Evolutionary conservation across 129 eudicot species (phyloP).

Genomic region (Flaveria ramosissima): DNA sequence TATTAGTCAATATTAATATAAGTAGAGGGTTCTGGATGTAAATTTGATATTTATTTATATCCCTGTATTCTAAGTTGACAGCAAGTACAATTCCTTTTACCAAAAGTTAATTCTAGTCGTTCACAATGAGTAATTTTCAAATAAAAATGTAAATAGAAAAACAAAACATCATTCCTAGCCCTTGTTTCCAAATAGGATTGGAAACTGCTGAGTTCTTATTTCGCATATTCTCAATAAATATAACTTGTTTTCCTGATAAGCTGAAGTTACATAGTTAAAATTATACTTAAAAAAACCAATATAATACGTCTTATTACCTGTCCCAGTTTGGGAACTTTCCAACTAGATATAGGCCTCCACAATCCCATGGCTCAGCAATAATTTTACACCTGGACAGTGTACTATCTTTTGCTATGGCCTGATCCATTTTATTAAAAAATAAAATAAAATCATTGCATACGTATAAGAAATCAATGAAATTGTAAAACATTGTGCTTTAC

Average conservation of each 20-base stretch:
- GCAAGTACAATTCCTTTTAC: too few relatives aligned
- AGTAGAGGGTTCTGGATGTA: too few relatives aligned
- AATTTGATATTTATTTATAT: too few relatives aligned
- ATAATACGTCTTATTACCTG: conserved; percentile 42
- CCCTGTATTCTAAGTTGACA: too few relatives aligned
- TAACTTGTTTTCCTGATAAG: conserved; percentile 4
- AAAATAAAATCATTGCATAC: background rate
- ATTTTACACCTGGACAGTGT: conserved; percentile 83
- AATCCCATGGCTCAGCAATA: conserved; percentile 99
- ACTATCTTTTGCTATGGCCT: conserved; percentile 95
- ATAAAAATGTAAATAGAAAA: background rate
- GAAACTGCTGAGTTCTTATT: background rate
- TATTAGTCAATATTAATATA: too few relatives aligned
- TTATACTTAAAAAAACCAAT: background rate
- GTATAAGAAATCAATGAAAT: conserved; percentile 21
- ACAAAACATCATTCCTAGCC: background rate
- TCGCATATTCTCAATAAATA: conserved; percentile 10
- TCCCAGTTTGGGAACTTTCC: conserved; percentile 99
- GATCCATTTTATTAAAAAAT: conserved; percentile 31
- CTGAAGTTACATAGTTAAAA: conserved; percentile 2
- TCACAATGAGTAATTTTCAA: background rate
- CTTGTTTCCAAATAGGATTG: background rate
- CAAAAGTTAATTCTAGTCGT: background rate
- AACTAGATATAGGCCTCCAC: conserved; percentile 99
- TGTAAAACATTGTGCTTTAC: background rate